Conservation (phyloP, 2,329 filamentous ascomycete species). For the Teratosphaeria viscida region DNA sequence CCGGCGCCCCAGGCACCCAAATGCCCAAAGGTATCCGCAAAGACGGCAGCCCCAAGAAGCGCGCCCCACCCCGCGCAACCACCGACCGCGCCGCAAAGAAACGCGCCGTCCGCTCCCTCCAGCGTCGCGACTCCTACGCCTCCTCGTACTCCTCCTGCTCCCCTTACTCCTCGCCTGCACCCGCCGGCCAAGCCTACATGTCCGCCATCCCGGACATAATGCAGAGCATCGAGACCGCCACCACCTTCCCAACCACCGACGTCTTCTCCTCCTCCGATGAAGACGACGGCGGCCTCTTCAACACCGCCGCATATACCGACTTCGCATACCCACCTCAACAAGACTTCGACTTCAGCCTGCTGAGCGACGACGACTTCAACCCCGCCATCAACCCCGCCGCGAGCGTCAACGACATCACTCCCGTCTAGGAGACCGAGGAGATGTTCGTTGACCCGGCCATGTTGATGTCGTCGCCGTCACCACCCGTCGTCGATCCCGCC, state of each 20-base stretch:
- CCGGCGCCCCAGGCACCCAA: background rate
- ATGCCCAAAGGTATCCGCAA: background rate
- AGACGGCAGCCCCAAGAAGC: background rate
- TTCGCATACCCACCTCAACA: background rate
- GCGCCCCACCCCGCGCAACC: background rate
- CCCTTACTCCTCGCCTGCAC: background rate
- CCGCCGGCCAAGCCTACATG: background rate
- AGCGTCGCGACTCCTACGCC: background rate
- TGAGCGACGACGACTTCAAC: background rate
- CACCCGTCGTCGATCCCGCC: background rate
- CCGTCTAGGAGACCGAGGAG: background rate
- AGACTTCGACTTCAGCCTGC: background rate
- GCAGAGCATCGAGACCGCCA: background rate
- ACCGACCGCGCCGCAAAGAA: background rate
- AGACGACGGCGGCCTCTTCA: background rate
- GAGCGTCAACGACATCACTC: background rate
- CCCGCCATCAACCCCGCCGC: background rate
- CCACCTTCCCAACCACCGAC: background rate
- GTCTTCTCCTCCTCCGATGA: background rate
- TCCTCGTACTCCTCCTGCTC: background rate
- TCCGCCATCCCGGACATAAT: background rate
- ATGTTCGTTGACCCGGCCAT: background rate
- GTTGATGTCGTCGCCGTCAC: background rate
- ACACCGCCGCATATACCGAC: background rate
- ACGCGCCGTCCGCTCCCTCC: background rate